phyloP scores from a whole-genome alignment of 1,139 yeast species.

The Suhomyces ambrosiae region DNA sequence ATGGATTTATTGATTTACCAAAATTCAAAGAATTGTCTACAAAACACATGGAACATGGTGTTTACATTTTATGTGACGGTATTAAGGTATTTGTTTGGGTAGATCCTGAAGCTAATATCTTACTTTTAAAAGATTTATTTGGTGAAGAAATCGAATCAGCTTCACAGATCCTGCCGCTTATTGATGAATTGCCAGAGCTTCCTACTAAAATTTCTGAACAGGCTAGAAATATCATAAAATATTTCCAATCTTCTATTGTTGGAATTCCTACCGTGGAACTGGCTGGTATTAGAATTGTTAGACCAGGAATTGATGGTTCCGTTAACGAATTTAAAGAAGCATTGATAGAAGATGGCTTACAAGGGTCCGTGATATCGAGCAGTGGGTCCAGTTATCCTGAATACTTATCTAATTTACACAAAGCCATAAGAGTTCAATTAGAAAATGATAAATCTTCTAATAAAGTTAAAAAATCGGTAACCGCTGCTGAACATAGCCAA shows the following conservation, averaged over 20 bases:
- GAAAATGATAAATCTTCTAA: constrained; percentile 47
- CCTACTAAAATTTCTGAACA: constrained; percentile 71
- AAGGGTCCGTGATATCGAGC: constrained; percentile 30
- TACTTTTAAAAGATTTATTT: constrained; percentile 72
- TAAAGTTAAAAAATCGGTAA: constrained; percentile 34
- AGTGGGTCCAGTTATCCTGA: constrained; percentile 61
- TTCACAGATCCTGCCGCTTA: constrained; percentile 49
- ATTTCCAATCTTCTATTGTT: constrained; percentile 46
- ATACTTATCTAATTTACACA: constrained; percentile 62
- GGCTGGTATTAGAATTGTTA: constrained; percentile 58
- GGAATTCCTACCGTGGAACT: constrained; percentile 34
- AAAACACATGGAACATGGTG: constrained; percentile 67
- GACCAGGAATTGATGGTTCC: constrained; percentile 67
- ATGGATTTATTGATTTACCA: constrained; percentile 54
- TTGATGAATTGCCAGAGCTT: constrained; percentile 68
- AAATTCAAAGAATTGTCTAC: constrained; percentile 48
- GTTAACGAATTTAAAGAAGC: constrained; percentile 59
- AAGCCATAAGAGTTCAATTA: constrained; percentile 55
- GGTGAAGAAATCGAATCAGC: constrained; percentile 53
- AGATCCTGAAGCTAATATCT: constrained; percentile 68
- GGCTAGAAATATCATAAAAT: constrained; percentile 60
- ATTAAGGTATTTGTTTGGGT: constrained; percentile 64
- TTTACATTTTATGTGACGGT: constrained; percentile 77
- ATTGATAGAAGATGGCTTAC: constrained; percentile 69
- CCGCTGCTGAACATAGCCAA: constrained; percentile 28